A percentile compares a stretch with the other conserved stretches of the same genome.
phyloP scores from a whole-genome alignment of 2,329 filamentous ascomycete genomes.

The Alternaria gansuensis region DNA sequence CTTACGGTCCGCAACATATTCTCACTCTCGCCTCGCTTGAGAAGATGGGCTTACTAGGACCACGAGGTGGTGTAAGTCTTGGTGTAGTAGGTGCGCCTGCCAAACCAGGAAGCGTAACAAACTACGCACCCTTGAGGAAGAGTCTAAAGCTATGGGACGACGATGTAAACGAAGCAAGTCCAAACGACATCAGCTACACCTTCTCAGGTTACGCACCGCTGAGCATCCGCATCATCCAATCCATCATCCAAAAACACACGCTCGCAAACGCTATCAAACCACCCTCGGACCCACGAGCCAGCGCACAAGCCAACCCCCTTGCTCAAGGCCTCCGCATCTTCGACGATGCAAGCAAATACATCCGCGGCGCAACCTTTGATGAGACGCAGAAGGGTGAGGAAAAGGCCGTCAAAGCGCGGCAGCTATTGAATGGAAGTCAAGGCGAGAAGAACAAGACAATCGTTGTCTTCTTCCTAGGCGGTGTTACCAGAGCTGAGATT shows the following conservation, averaged over 20 bases:
- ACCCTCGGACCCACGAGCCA: constrained; percentile 50
- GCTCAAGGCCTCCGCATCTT: constrained; percentile 91
- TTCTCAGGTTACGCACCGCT: constrained; percentile 97
- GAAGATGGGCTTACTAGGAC: constrained; percentile 84
- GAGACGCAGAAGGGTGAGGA: constrained; percentile 92
- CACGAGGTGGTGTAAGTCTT: constrained; percentile 54
- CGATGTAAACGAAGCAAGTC: constrained; percentile 93
- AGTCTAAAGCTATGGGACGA: constrained; percentile 89
- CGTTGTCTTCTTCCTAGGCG: constrained; percentile 97
- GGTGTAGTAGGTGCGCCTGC: constrained; percentile 58
- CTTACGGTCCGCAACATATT: constrained; percentile 94
- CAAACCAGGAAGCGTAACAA: constrained; percentile 65
- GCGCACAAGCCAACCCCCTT: constrained; percentile 62
- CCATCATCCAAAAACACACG: constrained; percentile 88
- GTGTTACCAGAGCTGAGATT: constrained; percentile 95
- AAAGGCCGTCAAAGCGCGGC: constrained; percentile 86
- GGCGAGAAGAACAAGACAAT: constrained; percentile 73
- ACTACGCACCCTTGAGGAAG: constrained; percentile 88
- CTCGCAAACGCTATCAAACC: constrained; percentile 68
- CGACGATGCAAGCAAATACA: constrained; percentile 88
- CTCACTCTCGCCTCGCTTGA: constrained; percentile 88
- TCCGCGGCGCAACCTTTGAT: constrained; percentile 88
- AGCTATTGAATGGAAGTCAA: constrained; percentile 76
- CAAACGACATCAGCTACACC: constrained; percentile 95
- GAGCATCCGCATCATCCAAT: constrained; percentile 89